Conservation (phyloP, 352 stramenopile genomes). For the Phytophthora litchii region DNA sequence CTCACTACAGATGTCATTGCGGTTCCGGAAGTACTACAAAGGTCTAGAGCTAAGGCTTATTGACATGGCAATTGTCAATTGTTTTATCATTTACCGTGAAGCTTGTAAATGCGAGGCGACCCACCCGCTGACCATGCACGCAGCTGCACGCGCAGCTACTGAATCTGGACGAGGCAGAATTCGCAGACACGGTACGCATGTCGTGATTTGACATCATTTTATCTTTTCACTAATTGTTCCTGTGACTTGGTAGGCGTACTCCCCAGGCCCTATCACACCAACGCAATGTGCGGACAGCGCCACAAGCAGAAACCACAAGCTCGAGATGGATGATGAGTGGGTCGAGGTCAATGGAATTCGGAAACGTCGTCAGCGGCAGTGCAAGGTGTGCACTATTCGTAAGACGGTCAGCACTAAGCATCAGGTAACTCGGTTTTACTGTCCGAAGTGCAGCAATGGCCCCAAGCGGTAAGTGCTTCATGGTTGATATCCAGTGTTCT, state of each 20-base stretch:
- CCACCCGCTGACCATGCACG: not conserved
- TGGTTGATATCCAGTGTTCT: not conserved
- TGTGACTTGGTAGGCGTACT: not conserved
- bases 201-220: not conserved
- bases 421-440: slow-evolving; percentile 11
- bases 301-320: not conserved
- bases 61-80: too few species aligned
- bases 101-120: not conserved
- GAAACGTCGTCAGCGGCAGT: slow-evolving; percentile 4
- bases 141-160: not conserved
- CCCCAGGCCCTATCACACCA: not conserved
- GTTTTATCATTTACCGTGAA: too few species aligned
- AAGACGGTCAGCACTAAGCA: slow-evolving; percentile 3
- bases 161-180: not conserved
- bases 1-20: too few species aligned
- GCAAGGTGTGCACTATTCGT: slow-evolving; percentile 4
- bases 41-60: too few species aligned
- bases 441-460: slow-evolving; percentile 2
- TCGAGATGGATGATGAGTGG: slow-evolving; percentile 13
- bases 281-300: not conserved
- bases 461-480: slow-evolving; percentile 7
- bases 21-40: too few species aligned
- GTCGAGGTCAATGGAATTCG: slow-evolving; percentile 8
- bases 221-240: not conserved
- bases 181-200: not conserved